A percentile compares a stretch with the other conserved stretches of the same genome.
phyloP scores from a whole-genome alignment of 768 basidiomycete species.

The Leccinum sublutescens region DNA sequence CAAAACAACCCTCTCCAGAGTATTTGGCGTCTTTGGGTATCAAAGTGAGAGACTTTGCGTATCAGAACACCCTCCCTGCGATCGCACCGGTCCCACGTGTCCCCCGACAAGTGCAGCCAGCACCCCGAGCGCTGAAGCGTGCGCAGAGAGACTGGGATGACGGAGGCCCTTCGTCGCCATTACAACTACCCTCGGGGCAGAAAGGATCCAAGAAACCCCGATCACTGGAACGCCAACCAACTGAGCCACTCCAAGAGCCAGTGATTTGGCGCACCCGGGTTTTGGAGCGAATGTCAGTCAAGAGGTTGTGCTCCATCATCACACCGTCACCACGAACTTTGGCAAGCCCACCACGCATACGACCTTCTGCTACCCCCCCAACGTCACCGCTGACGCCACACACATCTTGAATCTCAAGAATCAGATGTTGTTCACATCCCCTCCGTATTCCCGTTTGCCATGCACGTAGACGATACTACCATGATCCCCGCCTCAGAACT shows the following conservation, averaged over 20 bases:
- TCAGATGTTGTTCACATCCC: conserved; percentile 51
- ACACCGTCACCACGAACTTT: conserved; percentile 7
- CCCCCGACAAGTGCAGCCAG: conserved; percentile 49
- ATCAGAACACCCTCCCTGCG: conserved; percentile 64
- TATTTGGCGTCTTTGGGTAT: conserved; percentile 34
- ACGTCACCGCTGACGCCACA: conserved; percentile 31
- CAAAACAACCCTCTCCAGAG: conserved; percentile 38
- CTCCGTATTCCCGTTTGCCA: conserved; percentile 28
- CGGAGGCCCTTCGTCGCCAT: conserved; percentile 10
- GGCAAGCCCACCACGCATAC: conserved; percentile 5
- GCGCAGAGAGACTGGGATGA: conserved; percentile 33
- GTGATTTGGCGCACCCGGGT: conserved; percentile 13
- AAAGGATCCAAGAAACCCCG: conserved; percentile 23
- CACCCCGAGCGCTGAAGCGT: conserved; percentile 38
- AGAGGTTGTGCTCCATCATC: conserved; percentile 16
- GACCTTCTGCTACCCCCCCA: conserved; percentile 20
- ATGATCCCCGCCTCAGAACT: conserved; percentile 38
- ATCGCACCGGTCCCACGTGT: conserved; percentile 49
- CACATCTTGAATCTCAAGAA: conserved; percentile 39
- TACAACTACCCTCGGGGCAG: conserved; percentile 9
- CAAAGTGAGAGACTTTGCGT: conserved; percentile 61
- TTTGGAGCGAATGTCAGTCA: conserved; percentile 19
- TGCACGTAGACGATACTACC: conserved; percentile 34
- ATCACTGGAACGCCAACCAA: conserved; percentile 31
- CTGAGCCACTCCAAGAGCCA: conserved; percentile 34